Evolutionary conservation across 371 early-diverging fungal species (phyloP).

Genomic region (Dinochytrium kinnereticum): DNA sequence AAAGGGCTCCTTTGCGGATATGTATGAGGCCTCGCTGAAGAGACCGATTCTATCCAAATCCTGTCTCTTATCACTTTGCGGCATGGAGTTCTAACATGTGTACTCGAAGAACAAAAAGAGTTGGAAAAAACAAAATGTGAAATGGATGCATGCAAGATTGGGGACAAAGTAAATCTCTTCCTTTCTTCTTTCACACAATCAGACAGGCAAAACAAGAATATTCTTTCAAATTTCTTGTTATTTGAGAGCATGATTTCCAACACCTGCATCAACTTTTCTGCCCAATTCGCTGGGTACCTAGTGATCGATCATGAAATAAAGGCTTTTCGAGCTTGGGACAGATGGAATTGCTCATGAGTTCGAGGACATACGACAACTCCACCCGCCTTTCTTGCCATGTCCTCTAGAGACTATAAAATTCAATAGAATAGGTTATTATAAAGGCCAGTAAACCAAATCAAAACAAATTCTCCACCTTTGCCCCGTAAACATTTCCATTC

Average conservation of each 20-base stretch:
- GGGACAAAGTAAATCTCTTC: neutral
- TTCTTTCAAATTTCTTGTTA: no score
- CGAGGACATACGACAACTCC: constrained; percentile 84
- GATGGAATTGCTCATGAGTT: constrained; percentile 67
- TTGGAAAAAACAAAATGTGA: no score
- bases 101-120: no score
- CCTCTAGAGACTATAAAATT: constrained; percentile 67
- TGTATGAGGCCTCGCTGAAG: constrained; percentile 52
- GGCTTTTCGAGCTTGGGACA: constrained; percentile 79
- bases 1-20: constrained; percentile 48
- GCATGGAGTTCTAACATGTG: neutral
- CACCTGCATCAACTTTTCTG: no score
- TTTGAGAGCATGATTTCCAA: no score
- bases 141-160: neutral
- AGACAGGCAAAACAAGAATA: neutral
- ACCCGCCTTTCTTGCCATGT: constrained; percentile 77
- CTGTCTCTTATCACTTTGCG: constrained; percentile 17
- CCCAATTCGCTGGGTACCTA: neutral
- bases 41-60: constrained; percentile 53
- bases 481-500: constrained; percentile 93
- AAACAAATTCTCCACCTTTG: constrained; percentile 53
- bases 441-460: neutral
- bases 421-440: neutral
- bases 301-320: constrained; percentile 59
- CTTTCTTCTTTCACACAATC: neutral